These are phyloP conservation scores for Tolypocladium inflatum DNA, from an alignment of 2,329 filamentous ascomycete genomes.

Conservation along the genomic window DNA sequence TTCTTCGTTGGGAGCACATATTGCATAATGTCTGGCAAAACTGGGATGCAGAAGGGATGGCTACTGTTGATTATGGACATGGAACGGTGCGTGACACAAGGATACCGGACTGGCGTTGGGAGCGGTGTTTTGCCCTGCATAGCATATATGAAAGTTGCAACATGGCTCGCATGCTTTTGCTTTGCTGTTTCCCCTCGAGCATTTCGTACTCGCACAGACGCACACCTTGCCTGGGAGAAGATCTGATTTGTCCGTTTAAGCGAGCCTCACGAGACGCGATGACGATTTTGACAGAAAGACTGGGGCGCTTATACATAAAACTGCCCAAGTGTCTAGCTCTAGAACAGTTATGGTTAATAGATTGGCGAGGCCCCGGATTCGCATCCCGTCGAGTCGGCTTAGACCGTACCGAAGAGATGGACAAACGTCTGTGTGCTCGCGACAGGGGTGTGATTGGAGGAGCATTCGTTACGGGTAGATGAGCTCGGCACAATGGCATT, in stretches of 20 bases:
- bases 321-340: neutral
- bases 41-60: neutral
- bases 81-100: neutral
- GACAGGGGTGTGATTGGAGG: neutral
- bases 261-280: neutral
- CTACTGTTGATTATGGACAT: neutral
- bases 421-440: neutral
- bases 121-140: neutral
- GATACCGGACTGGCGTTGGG: neutral
- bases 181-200: neutral
- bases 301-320: neutral
- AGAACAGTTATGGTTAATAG: neutral
- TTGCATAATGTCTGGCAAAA: neutral
- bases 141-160: neutral
- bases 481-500: neutral
- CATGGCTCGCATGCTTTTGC: neutral
- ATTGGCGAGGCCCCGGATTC: neutral
- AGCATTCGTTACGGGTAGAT: neutral
- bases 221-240: neutral
- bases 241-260: neutral
- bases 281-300: neutral
- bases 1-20: neutral
- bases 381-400: neutral
- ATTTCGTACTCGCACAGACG: neutral
- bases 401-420: neutral